Evolutionary conservation across 2,329 filamentous ascomycete genomes (phyloP).

Genomic region (Chrysoporthe cubensis): DNA sequence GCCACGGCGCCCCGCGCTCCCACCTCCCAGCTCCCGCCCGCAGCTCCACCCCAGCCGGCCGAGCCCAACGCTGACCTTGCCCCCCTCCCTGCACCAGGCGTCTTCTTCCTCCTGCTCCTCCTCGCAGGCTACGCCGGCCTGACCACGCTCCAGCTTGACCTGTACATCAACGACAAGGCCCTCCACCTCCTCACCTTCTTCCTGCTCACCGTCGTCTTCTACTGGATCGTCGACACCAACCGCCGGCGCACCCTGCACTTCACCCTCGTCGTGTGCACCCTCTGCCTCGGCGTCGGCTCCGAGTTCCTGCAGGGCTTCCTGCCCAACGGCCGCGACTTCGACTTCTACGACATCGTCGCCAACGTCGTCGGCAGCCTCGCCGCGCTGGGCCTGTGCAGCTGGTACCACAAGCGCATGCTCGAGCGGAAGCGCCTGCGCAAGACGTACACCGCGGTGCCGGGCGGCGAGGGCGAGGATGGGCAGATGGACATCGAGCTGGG

Average conservation of each 20-base stretch:
- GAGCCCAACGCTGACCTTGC: background rate
- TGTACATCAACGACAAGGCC: slow-evolving; percentile 81
- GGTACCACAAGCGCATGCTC: slow-evolving; percentile 96
- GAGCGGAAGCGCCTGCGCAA: slow-evolving; percentile 79
- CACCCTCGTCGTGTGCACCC: slow-evolving; percentile 79
- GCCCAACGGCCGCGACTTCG: slow-evolving; percentile 72
- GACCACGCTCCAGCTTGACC: slow-evolving; percentile 60
- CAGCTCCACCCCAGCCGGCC: background rate
- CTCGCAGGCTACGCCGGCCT: slow-evolving; percentile 81
- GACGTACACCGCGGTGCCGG: slow-evolving; percentile 71
- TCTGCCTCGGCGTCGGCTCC: slow-evolving; percentile 70
- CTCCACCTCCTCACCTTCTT: slow-evolving; percentile 91
- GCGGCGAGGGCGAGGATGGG: slow-evolving; percentile 52
- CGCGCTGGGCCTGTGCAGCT: slow-evolving; percentile 75
- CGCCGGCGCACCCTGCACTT: slow-evolving; percentile 84
- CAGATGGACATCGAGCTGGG: slow-evolving; percentile 75
- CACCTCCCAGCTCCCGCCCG: background rate
- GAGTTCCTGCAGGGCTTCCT: slow-evolving; percentile 77
- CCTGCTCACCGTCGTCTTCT: slow-evolving; percentile 83
- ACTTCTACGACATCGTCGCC: slow-evolving; percentile 83
- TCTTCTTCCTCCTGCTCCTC: slow-evolving; percentile 72
- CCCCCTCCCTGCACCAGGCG: slow-evolving; percentile 52
- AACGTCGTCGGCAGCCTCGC: slow-evolving; percentile 80
- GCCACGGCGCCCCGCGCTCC: slow-evolving; percentile 35
- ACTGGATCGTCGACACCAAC: slow-evolving; percentile 94